Evolutionary conservation across 163 green algal genomes (phyloP).

Genomic region (Volvox carteri): DNA sequence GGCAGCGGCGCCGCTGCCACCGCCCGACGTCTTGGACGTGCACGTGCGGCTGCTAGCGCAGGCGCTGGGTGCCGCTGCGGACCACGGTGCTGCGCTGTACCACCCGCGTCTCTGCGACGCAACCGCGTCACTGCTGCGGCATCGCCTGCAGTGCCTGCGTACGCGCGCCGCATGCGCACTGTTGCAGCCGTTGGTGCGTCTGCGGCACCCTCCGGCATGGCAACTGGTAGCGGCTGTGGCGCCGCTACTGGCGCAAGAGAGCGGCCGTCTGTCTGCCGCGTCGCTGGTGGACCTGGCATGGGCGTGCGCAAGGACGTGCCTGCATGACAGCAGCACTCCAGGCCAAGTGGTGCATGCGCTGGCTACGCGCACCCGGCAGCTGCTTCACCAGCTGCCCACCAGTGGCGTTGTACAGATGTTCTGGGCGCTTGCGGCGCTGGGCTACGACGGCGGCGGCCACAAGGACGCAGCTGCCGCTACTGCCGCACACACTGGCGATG

Average conservation of each 20-base stretch:
- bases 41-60: conserved; percentile 28
- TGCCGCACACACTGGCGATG: not conserved
- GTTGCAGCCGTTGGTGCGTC: conserved; percentile 12
- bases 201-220: not conserved
- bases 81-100: not conserved
- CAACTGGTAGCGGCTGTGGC: conserved; percentile 30
- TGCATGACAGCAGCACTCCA: not conserved
- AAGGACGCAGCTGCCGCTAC: not conserved
- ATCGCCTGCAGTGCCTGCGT: not conserved
- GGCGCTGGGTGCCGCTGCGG: conserved; percentile 4
- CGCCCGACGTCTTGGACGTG: not conserved
- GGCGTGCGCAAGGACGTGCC: conserved; percentile 18
- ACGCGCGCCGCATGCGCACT: not conserved
- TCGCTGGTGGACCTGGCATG: not conserved
- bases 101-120: not conserved
- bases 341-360: not conserved
- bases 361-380: not conserved
- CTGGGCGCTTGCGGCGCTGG: conserved; percentile 16
- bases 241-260: conserved; percentile 28
- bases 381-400: conserved; percentile 14
- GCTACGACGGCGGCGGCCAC: not conserved
- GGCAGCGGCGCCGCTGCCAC: conserved; percentile 1
- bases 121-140: conserved; percentile 11
- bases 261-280: not conserved
- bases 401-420: conserved; percentile 8